A percentile compares a stretch with the other conserved stretches of the same genome.
Evolutionary conservation across 2,329 filamentous ascomycete genomes (phyloP).

Genomic region (Trichoderma hamatum): DNA sequence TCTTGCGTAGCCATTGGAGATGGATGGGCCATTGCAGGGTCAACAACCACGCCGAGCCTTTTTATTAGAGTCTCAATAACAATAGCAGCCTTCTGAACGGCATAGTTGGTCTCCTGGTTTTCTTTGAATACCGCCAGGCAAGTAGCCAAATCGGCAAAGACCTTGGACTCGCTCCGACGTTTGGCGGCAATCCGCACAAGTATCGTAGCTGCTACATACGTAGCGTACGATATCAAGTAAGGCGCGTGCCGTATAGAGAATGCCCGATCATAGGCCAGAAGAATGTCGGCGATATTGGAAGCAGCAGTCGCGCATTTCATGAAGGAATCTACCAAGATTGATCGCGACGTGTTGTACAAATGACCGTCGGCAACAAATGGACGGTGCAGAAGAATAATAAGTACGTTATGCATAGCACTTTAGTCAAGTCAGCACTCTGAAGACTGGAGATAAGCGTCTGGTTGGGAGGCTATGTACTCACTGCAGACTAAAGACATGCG

Average conservation of each 20-base stretch:
- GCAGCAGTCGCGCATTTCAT: slow-evolving; percentile 42
- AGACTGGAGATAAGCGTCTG: no score
- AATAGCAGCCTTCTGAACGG: no score
- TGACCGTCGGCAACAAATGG: slow-evolving; percentile 39
- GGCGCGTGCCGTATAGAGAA: slow-evolving; percentile 41
- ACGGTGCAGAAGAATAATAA: slow-evolving; percentile 43
- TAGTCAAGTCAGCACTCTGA: no score
- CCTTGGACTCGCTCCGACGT: slow-evolving; percentile 11
- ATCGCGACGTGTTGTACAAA: slow-evolving; percentile 22
- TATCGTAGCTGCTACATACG: slow-evolving; percentile 47
- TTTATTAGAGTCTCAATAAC: no score
- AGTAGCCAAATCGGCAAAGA: no score
- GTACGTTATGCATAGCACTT: slow-evolving; percentile 38
- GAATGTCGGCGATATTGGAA: slow-evolving; percentile 41
- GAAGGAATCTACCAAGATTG: slow-evolving; percentile 28
- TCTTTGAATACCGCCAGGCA: no score
- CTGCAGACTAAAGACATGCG: no score
- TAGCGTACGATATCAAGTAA: slow-evolving; percentile 43
- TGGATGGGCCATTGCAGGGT: no score
- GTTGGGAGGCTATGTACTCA: no score
- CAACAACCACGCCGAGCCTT: no score
- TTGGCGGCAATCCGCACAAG: slow-evolving; percentile 45
- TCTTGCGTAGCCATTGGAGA: no score
- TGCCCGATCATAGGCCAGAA: slow-evolving; percentile 35
- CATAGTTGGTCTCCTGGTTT: no score